phyloP scores from a whole-genome alignment of 176 grass and related monocot species.

The Calamus simplicifolius region DNA sequence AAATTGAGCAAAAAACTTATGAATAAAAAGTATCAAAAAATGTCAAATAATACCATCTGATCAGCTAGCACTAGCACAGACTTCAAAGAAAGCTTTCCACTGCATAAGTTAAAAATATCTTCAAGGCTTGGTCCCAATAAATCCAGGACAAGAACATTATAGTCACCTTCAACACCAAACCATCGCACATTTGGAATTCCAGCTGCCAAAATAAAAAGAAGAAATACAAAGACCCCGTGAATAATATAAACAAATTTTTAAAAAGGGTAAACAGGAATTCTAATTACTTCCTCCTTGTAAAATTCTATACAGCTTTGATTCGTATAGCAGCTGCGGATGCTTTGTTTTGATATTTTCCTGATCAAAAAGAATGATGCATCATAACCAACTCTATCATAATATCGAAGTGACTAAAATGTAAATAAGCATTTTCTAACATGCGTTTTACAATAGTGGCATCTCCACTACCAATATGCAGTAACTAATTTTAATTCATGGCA shows the following conservation, averaged over 20 bases:
- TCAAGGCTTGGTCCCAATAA: conserved; percentile 13
- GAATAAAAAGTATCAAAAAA: not conserved
- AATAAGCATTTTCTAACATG: too few relatives aligned
- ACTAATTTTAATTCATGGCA: too few relatives aligned
- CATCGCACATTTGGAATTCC: conserved; percentile 13
- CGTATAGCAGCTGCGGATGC: conserved; percentile 13
- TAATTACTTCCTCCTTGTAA: conserved; percentile 17
- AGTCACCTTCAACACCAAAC: conserved; percentile 10
- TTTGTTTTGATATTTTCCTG: conserved; percentile 18
- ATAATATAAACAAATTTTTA: not conserved
- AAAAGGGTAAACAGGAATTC: not conserved
- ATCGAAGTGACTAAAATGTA: too few relatives aligned
- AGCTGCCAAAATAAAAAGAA: not conserved
- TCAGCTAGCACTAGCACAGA: conserved; percentile 10
- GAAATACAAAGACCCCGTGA: not conserved
- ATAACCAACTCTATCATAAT: not conserved
- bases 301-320: conserved; percentile 17
- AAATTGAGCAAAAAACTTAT: not conserved
- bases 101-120: conserved; percentile 10
- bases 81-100: conserved; percentile 13
- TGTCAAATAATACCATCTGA: conserved; percentile 1
- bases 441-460: too few relatives aligned
- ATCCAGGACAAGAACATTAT: conserved; percentile 18
- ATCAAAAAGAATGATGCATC: not conserved
- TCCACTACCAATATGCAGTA: too few relatives aligned